Base-by-base conservation (phyloP, 2,329 filamentous ascomycete species). In the Geosmithia morbida region DNA sequence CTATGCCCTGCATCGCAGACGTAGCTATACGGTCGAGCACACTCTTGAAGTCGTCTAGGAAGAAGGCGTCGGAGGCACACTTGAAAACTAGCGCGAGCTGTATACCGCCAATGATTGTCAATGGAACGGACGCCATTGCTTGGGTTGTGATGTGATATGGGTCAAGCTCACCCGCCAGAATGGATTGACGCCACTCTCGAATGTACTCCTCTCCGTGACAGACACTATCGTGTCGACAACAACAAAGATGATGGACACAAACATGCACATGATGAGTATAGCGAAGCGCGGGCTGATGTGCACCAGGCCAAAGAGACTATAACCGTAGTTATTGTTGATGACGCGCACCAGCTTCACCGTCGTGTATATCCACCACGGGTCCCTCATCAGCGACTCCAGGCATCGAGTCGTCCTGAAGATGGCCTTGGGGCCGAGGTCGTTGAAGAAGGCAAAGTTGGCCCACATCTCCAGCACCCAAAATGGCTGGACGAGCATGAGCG, bases 21-120 rank as follows among this genome's bases (percentile, higher is more conserved):
- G 46, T 44, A 40, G 51, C 47, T 30, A 52, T 50, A 20, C 45
- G 45, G 43, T 52, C 51, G 39, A 52, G 49, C 5, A 52, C 51
- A 33, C 43, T 47, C 43, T 52, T 52, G 49, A 52, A 52, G 48
- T 52, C 51, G 46, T 52, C 51, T 45, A 52, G 48, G 47, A 52
- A 52, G 30, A 52, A 51, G 44, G 46, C 49, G 29, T 52, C 51
- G 43, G 51, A 49, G 37, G 51, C 51, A 22, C 51, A 52, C 42
- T 52, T 52, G 47, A 53, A 53, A 22, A 53, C 51, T 37, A 53
- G 48, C 13, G 51, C 51, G 19, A 53, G 47, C 51, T 52, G 20
- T 39, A 37, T 33, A 29, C 14, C 19, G 7, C 18, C 29, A 29
- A 20, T 41, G n/a, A n/a, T n/a, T n/a, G n/a, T 18, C 7, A 41